Conservation (phyloP, 192 early-diverging fungal genomes). For the Rhizophagus prolifer region DNA sequence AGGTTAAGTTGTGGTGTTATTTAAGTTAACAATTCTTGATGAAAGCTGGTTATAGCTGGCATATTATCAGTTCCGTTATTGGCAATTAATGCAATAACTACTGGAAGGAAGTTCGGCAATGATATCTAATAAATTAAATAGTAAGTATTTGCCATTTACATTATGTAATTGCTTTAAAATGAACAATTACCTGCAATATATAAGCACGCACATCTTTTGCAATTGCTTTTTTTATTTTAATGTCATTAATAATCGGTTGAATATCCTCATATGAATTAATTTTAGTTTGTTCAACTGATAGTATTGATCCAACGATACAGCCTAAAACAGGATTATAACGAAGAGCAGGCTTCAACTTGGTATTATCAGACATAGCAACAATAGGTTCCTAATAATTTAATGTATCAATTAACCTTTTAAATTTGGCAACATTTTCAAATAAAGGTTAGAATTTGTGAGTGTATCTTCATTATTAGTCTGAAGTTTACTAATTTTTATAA, state of each 20-base stretch:
- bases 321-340: not conserved
- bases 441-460: not conserved
- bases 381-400: not conserved
- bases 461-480: not conserved
- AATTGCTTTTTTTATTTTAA: not conserved
- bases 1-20: not conserved
- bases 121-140: not conserved
- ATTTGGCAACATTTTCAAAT: not conserved
- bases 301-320: not conserved
- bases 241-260: not conserved
- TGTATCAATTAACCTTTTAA: not conserved
- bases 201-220: not conserved
- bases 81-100: too few species aligned
- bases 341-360: not conserved
- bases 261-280: not conserved
- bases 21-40: not conserved
- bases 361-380: not conserved
- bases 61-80: too few species aligned
- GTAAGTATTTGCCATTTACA: not conserved
- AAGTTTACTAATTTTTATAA: not conserved
- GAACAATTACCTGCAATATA: not conserved
- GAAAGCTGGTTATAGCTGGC: not conserved
- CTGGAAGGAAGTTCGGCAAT: not conserved
- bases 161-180: not conserved
- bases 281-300: not conserved